A percentile compares a stretch with the other conserved stretches of the same genome.
Conservation (phyloP, 768 basidiomycete genomes). For the Hygrocybe punicea region DNA sequence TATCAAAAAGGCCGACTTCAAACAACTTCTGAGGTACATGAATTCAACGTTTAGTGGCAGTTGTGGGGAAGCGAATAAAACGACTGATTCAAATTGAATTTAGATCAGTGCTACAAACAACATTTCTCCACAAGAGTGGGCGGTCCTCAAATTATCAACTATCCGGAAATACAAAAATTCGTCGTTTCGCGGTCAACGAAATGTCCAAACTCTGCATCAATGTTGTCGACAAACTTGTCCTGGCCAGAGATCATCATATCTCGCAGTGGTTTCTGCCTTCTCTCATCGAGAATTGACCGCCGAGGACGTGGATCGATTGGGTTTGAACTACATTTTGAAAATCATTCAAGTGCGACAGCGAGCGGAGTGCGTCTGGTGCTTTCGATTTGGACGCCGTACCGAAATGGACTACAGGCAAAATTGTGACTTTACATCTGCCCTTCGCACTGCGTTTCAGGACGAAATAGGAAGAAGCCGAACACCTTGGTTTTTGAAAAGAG, state of each 20-base stretch:
- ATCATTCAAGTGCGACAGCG: conserved; percentile 11
- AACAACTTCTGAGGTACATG: conserved; percentile 21
- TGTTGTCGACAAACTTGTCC: conserved; percentile 27
- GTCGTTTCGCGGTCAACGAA: conserved; percentile 23
- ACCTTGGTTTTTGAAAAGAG: no score
- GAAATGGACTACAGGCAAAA: not conserved
- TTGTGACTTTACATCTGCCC: not conserved
- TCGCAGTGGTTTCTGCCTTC: conserved; percentile 32
- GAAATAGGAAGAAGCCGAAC: not conserved
- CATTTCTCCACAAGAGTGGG: conserved; percentile 29
- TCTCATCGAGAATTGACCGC: conserved; percentile 18
- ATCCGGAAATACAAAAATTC: conserved; percentile 29
- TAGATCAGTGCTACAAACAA: not conserved
- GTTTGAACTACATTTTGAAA: conserved; percentile 21
- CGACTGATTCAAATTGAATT: not conserved
- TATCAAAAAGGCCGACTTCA: conserved; percentile 23
- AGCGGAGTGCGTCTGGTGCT: no score
- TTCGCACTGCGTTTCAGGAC: not conserved
- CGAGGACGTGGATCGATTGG: conserved; percentile 29
- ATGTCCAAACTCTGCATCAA: conserved; percentile 14
- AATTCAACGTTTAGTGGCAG: conserved; percentile 24
- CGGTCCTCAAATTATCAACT: conserved; percentile 35
- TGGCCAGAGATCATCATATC: conserved; percentile 32
- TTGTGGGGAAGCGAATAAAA: not conserved
- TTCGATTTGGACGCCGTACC: not conserved